phyloP scores from a whole-genome alignment of 305 asterid species.

The Solanum hybrid region DNA sequence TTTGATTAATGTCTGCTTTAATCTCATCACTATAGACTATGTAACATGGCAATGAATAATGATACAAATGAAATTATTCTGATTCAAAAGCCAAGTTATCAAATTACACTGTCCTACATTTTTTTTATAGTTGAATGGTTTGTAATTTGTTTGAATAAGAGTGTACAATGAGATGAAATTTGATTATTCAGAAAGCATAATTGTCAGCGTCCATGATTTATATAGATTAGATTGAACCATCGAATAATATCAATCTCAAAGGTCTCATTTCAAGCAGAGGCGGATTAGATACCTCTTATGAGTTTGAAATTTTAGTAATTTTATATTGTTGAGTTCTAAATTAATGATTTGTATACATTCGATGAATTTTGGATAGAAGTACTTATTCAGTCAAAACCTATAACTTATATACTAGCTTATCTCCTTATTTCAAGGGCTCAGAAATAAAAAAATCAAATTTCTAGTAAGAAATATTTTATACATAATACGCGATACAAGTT shows the following conservation, averaged over 20 bases:
- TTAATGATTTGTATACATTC: neutral
- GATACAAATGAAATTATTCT: neutral
- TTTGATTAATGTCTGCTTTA: neutral
- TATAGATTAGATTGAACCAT: neutral
- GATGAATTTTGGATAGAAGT: neutral
- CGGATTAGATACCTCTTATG: neutral
- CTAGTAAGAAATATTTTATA: neutral
- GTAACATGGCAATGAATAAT: neutral
- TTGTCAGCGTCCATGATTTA: neutral
- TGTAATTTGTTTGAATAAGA: neutral
- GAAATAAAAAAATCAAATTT: neutral
- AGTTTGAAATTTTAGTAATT: neutral
- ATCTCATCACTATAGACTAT: neutral
- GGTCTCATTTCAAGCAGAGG: neutral
- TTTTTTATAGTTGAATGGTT: too few relatives aligned
- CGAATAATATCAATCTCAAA: neutral
- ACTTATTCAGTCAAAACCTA: fast-evolving
- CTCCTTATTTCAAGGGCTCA: neutral
- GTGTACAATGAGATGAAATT: neutral
- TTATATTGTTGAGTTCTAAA: neutral
- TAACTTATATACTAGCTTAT: neutral
- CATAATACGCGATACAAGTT: fast-evolving
- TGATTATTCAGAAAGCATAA: neutral
- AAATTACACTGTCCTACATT: neutral
- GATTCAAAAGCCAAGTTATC: neutral